Percentiles rank a stretch among this genome's conserved stretches.
Conservation (phyloP, 257 asterid species). For the Knoxia roxburghii region DNA sequence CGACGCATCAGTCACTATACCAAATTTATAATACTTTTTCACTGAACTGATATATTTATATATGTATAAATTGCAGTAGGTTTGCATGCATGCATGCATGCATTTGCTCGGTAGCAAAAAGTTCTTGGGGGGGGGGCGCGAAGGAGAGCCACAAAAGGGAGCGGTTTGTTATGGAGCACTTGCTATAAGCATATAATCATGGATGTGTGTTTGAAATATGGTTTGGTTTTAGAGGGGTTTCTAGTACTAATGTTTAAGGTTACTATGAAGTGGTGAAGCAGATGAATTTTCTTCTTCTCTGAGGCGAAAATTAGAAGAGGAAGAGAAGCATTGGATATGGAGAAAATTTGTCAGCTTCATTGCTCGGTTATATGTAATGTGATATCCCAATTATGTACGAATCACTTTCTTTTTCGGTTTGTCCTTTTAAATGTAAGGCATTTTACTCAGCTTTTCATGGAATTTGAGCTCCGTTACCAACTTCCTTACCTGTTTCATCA, state of each 20-base stretch:
- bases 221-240: conserved; percentile 15
- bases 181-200: conserved; percentile 9
- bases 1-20: too few species aligned
- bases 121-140: conserved; percentile 29
- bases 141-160: conserved; percentile 17
- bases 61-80: too few species aligned
- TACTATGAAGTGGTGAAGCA: conserved; percentile 44
- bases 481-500: too few species aligned
- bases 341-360: conserved; percentile 68
- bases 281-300: conserved; percentile 45
- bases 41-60: too few species aligned
- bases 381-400: too few species aligned
- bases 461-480: too few species aligned
- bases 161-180: conserved; percentile 58
- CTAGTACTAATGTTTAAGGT: neutral
- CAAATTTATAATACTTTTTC: too few species aligned
- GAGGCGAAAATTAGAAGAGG: neutral
- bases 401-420: too few species aligned
- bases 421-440: too few species aligned
- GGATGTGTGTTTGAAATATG: neutral
- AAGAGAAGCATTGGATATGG: conserved; percentile 9
- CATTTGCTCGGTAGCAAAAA: conserved; percentile 64
- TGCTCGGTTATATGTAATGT: neutral
- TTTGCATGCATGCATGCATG: too few species aligned
- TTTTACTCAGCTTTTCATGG: too few species aligned